phyloP scores from a whole-genome alignment of 2,329 filamentous ascomycete species.

The Claviceps fusiformis region DNA sequence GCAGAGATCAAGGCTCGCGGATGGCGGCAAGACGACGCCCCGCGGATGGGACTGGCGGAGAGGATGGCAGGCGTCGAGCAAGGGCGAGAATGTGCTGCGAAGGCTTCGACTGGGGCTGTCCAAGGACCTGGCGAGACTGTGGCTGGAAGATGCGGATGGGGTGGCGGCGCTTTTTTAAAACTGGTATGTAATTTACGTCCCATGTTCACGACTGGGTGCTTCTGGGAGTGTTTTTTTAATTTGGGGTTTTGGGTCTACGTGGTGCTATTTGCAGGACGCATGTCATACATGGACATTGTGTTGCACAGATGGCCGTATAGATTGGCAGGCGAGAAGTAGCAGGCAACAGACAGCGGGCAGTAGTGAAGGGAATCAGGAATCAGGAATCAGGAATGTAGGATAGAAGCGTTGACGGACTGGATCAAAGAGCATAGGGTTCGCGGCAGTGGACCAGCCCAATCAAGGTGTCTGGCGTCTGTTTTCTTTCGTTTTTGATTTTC shows the following conservation, averaged over 20 bases:
- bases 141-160: conserved; percentile 52
- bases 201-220: no score
- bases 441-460: background rate
- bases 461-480: background rate
- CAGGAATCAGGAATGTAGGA: background rate
- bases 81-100: conserved; percentile 56
- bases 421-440: background rate
- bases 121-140: conserved; percentile 56
- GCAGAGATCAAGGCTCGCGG: conserved; percentile 45
- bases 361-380: no score
- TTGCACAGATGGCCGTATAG: background rate
- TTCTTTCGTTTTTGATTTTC: background rate
- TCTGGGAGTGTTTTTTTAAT: no score
- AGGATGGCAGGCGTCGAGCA: conserved; percentile 56
- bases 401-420: background rate
- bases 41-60: conserved; percentile 67
- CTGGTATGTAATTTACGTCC: no score
- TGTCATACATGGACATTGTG: no score
- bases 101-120: conserved; percentile 61
- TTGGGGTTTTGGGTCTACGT: no score
- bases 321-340: background rate
- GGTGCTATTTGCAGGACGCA: no score
- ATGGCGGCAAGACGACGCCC: conserved; percentile 31
- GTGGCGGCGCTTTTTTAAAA: conserved; percentile 27
- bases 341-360: no score